Percentiles rank a stretch among this genome's conserved stretches.
These are phyloP conservation scores for Boletus rubescentipes DNA, from an alignment of 768 basidiomycete species.

Conservation along the genomic window DNA sequence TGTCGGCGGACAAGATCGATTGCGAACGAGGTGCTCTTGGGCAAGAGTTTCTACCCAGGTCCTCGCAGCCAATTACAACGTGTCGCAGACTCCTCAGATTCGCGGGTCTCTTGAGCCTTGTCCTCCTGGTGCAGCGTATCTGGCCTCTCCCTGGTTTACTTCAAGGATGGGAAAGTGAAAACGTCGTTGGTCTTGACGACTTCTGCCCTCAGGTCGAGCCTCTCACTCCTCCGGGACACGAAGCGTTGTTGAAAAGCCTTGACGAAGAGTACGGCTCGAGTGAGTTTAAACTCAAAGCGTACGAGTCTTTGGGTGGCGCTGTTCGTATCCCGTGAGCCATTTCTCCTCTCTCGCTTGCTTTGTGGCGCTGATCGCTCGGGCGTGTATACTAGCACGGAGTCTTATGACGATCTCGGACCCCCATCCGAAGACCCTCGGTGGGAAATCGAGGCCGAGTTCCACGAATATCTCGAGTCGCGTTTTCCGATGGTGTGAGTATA, in stretches of 20 bases:
- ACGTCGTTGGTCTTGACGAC: conserved; percentile 1
- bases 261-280: conserved; percentile 22
- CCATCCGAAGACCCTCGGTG: conserved; percentile 48
- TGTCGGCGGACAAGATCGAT: conserved; percentile 8
- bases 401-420: conserved; percentile 48
- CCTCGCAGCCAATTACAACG: background rate
- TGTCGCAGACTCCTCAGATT: background rate
- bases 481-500: conserved; percentile 59
- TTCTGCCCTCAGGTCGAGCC: conserved; percentile 32
- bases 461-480: conserved; percentile 34
- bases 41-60: background rate
- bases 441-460: conserved; percentile 29
- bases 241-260: conserved; percentile 21
- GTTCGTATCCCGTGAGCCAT: conserved; percentile 33
- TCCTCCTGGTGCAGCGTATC: conserved; percentile 1
- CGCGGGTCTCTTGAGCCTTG: conserved; percentile 9
- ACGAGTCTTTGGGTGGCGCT: conserved; percentile 36
- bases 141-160: background rate
- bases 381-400: conserved; percentile 44
- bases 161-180: background rate
- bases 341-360: background rate
- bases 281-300: conserved; percentile 30
- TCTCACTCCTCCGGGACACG: conserved; percentile 14
- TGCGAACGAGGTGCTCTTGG: conserved; percentile 6
- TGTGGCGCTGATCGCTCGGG: background rate